Conservation (phyloP, 768 basidiomycete genomes). For the Russula dissimulans region DNA sequence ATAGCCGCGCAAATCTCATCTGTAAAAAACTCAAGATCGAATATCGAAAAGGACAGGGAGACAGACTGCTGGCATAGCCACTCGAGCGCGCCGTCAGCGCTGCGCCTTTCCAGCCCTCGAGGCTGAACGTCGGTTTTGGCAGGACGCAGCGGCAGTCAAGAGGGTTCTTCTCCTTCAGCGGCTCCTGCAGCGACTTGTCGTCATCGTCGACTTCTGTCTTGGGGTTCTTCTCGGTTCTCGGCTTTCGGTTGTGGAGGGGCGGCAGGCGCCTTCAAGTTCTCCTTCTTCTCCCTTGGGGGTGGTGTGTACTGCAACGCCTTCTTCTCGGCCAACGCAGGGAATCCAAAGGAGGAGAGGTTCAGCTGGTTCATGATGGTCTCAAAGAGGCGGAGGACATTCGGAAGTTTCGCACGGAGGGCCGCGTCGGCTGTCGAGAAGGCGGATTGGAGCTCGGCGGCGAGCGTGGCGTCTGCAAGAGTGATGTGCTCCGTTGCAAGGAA, state of each 20-base stretch:
- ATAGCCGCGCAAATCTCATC: constrained; percentile 40
- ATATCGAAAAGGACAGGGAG: not conserved
- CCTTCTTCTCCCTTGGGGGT: constrained; percentile 39
- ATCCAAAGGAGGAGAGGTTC: constrained; percentile 56
- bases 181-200: constrained; percentile 55
- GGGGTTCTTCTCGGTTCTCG: constrained; percentile 55
- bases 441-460: constrained; percentile 51
- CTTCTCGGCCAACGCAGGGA: constrained; percentile 57
- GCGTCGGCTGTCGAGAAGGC: constrained; percentile 55
- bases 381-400: constrained; percentile 74
- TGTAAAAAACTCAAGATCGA: not conserved
- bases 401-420: constrained; percentile 50
- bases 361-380: constrained; percentile 85
- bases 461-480: constrained; percentile 78
- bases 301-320: constrained; percentile 63
- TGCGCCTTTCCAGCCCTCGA: constrained; percentile 94
- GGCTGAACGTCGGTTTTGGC: constrained; percentile 79
- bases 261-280: constrained; percentile 25
- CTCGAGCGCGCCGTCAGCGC: constrained; percentile 72
- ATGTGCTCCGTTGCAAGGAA: constrained; percentile 93
- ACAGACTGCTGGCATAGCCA: constrained; percentile 96
- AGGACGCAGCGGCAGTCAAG: constrained; percentile 54
- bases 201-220: constrained; percentile 51
- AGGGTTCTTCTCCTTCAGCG: constrained; percentile 92
- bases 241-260: constrained; percentile 39